These are phyloP conservation scores for Lasiodiplodia citricola DNA, from an alignment of 2,329 filamentous ascomycete genomes.

Conservation along the genomic window DNA sequence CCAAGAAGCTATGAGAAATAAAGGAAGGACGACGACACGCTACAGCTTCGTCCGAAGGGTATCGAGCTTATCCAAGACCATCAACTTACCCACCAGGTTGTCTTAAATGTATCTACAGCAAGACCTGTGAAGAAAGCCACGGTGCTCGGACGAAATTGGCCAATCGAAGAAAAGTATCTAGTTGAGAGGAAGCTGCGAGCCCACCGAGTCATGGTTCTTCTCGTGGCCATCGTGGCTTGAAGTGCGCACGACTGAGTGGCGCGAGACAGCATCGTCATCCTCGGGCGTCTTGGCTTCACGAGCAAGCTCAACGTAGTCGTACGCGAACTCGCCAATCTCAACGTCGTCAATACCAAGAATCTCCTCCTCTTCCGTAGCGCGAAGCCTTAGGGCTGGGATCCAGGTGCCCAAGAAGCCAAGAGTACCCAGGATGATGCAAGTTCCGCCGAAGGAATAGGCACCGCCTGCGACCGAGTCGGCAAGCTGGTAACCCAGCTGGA, in stretches of 20 bases:
- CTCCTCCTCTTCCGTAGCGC: conserved; percentile 77
- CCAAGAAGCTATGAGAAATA: conserved; percentile 1
- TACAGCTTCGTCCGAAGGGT: conserved; percentile 6
- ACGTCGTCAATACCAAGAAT: conserved; percentile 85
- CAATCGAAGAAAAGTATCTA: conserved; percentile 1
- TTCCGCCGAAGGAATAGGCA: conserved; percentile 78
- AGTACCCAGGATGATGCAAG: conserved; percentile 70
- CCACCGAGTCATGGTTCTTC: conserved; percentile 28
- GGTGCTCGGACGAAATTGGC: not conserved
- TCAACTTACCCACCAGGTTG: not conserved
- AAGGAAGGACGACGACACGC: not conserved
- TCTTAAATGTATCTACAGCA: conserved; percentile 18
- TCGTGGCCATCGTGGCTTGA: conserved; percentile 19
- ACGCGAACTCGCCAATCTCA: conserved; percentile 92
- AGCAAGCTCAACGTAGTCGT: conserved; percentile 87
- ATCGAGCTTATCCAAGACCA: conserved; percentile 13
- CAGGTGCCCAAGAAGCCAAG: conserved; percentile 74
- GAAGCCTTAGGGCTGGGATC: conserved; percentile 75
- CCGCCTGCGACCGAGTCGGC: conserved; percentile 80
- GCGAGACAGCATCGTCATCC: conserved; percentile 38
- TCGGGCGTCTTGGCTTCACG: conserved; percentile 64
- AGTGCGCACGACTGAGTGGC: conserved; percentile 13
- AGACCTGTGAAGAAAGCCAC: conserved; percentile 8
- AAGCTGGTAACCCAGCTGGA: conserved; percentile 82
- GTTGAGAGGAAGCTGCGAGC: conserved; percentile 10